Evolutionary conservation across 1,139 yeast species (phyloP), one percentile per base, ranked within the genome.

Genomic region (Chernovozyma sophiae-reginae): DNA sequence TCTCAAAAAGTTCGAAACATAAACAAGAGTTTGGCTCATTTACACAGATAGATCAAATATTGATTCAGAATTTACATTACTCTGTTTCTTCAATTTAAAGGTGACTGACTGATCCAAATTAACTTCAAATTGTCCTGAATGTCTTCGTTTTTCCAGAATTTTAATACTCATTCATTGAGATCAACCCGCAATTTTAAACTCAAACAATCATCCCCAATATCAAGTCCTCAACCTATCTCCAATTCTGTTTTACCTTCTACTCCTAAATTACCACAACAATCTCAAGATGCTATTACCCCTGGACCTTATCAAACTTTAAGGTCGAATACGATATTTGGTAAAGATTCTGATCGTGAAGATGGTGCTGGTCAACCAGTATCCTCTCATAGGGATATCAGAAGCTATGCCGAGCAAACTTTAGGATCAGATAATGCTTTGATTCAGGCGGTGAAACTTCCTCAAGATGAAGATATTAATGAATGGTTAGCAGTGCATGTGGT

Each of bases 401-500:
- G 74, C 53, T 87, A 86, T 51, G 97, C 96, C 1, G 97, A 90
- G 56, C 92, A 94, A 37, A 92, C 98, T 0, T 68, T 94, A 36
- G 98, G 98, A 0, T 84, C 96, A 0, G 96, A 92, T 33, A 83
- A 92, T 30, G 89, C 89, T 1, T 69, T 92, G 47, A 83, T 86
- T 27, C 95, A 89, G 59, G 98, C 97, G 0, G 97, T 92, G 16
- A 83, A 84, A 53, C 68, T 94, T 28, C 99, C 99, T 14, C 85
- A 79, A 47, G 98, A 94, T 44, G 98, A 92, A 58, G 95, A 87
- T 52, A 56, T 80, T 36, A 83, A 85, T 51, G 98, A 92, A 60
- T 92, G 99, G 99, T 65, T 92, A 37, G 98, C 98, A 0, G 95
- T 90, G 14, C 96, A 92, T 55, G 84, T 82, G 26, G 92, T 82